These are phyloP conservation scores for Dichomitus squalens DNA, from an alignment of 1,284 basidiomycete species.

Conservation along the genomic window DNA sequence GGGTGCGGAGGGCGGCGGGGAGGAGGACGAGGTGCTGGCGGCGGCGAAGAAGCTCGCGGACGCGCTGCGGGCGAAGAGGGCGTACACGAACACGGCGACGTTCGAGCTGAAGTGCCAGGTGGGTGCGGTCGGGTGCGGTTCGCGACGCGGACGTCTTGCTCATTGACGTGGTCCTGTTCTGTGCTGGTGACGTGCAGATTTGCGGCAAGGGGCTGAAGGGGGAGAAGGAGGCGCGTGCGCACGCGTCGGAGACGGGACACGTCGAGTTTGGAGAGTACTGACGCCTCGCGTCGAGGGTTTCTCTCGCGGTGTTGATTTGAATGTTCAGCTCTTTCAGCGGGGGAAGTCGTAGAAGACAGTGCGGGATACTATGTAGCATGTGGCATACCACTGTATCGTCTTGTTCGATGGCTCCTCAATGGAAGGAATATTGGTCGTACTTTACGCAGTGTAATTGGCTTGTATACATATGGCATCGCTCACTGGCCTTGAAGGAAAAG, in stretches of 20 bases:
- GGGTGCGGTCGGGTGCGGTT: conserved; percentile 24
- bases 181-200: conserved; percentile 42
- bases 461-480: no score
- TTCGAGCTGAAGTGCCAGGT: conserved; percentile 88
- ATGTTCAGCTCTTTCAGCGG: no score
- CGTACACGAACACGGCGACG: conserved; percentile 89
- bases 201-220: conserved; percentile 84
- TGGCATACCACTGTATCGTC: conserved; percentile 2
- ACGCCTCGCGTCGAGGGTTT: conserved; percentile 2
- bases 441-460: no score
- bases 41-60: conserved; percentile 76
- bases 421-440: no score
- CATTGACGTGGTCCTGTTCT: not conserved
- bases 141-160: not conserved
- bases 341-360: conserved; percentile 18
- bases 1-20: conserved; percentile 47
- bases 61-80: conserved; percentile 72
- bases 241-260: conserved; percentile 88
- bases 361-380: not conserved
- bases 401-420: conserved; percentile 13
- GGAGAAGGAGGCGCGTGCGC: conserved; percentile 88
- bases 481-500: not conserved
- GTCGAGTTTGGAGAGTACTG: conserved; percentile 88
- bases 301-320: no score
- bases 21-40: conserved; percentile 58